A percentile compares a stretch with the other conserved stretches of the same genome.
Conservation (phyloP, 2,329 filamentous ascomycete species). For the Colletotrichum ledebouriae region DNA sequence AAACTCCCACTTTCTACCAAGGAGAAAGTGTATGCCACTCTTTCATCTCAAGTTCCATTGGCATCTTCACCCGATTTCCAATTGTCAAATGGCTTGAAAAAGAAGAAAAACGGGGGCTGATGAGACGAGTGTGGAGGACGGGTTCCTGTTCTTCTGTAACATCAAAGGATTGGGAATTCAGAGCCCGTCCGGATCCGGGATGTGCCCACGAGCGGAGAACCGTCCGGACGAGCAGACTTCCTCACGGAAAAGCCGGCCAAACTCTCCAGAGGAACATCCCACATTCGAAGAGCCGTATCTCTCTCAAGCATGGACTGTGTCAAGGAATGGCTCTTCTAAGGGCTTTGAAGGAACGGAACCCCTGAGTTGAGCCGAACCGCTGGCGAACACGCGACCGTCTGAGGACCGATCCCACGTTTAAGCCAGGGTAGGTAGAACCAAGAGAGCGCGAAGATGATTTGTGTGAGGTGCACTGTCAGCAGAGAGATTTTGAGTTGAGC, state of each 20-base stretch:
- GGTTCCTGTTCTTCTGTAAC: constrained; percentile 20
- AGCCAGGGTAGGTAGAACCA: too few species aligned
- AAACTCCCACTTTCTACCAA: background rate
- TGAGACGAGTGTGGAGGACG: background rate
- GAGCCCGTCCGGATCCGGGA: constrained; percentile 30
- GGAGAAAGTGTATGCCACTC: too few species aligned
- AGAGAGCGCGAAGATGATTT: too few species aligned
- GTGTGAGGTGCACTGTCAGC: too few species aligned
- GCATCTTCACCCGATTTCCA: background rate
- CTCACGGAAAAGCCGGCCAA: constrained; percentile 14
- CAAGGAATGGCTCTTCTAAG: constrained; percentile 14
- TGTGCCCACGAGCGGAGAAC: background rate
- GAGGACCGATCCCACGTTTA: background rate
- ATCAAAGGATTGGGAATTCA: background rate
- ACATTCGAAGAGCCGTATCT: constrained; percentile 18
- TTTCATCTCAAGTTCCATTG: background rate
- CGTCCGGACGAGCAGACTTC: too few species aligned
- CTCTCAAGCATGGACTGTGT: constrained; percentile 33
- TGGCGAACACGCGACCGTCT: background rate
- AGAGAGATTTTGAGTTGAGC: background rate
- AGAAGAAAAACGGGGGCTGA: background rate
- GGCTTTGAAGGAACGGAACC: constrained; percentile 1
- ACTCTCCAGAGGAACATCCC: background rate
- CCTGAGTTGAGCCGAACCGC: constrained; percentile 10
- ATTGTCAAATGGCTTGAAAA: constrained; percentile 12